These are phyloP conservation scores for Emericellopsis atlantica DNA, from an alignment of 2,329 filamentous ascomycete species.

Conservation along the genomic window DNA sequence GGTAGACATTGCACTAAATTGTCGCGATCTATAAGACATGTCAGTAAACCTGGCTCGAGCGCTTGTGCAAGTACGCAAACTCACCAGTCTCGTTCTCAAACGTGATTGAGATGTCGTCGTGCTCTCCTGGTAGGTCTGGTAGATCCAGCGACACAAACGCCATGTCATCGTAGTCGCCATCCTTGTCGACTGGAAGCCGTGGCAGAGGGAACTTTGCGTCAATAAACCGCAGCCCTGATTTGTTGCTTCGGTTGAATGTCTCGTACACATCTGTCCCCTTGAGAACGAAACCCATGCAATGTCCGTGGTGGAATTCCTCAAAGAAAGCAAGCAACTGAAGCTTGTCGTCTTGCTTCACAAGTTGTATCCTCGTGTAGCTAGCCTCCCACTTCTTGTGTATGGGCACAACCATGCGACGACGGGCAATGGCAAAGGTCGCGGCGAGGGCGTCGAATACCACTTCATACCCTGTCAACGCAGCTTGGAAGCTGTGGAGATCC, in stretches of 20 bases:
- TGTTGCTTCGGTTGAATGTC: slow-evolving; percentile 47
- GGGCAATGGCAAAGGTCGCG: slow-evolving; percentile 65
- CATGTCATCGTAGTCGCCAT: slow-evolving; percentile 42
- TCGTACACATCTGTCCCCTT: slow-evolving; percentile 80
- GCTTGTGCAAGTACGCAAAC: slow-evolving; percentile 17
- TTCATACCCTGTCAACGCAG: slow-evolving; percentile 65
- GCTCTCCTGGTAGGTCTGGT: slow-evolving; percentile 80
- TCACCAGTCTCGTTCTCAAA: slow-evolving; percentile 71
- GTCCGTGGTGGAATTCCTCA: slow-evolving; percentile 73
- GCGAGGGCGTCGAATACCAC: slow-evolving; percentile 66
- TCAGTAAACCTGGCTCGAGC: slow-evolving; percentile 1
- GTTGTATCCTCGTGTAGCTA: slow-evolving; percentile 63
- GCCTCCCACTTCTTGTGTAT: slow-evolving; percentile 95
- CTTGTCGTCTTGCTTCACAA: slow-evolving; percentile 60
- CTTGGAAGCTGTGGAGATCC: slow-evolving; percentile 69
- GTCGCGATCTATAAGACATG: slow-evolving; percentile 34
- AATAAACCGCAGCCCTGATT: slow-evolving; percentile 64
- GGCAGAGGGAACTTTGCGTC: slow-evolving; percentile 87
- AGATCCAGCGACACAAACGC: slow-evolving; percentile 77
- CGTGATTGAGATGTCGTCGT: slow-evolving; percentile 77
- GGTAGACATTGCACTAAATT: slow-evolving; percentile 37
- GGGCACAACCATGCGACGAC: slow-evolving; percentile 77
- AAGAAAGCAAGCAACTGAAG: slow-evolving; percentile 78
- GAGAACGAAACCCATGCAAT: slow-evolving; percentile 79
- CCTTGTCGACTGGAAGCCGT: slow-evolving; percentile 38